Conservation (phyloP, 768 basidiomycete genomes). For the Tephrocybe sp. region DNA sequence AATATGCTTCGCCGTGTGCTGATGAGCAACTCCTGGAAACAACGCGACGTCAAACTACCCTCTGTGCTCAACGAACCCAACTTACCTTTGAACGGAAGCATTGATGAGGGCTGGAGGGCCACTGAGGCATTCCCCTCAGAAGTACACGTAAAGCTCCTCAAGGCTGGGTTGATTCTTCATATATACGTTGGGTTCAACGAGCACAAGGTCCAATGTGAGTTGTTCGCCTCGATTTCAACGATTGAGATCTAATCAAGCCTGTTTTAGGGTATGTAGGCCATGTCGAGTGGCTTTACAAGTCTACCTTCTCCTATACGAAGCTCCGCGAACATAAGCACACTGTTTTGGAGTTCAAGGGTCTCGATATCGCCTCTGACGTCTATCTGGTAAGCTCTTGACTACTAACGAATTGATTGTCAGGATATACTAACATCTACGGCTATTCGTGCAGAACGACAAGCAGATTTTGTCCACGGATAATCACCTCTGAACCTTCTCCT, state of each 20-base stretch:
- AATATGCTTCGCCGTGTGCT: constrained; percentile 4
- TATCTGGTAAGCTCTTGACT: constrained; percentile 50
- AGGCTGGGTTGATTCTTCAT: constrained; percentile 46
- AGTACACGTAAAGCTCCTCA: constrained; percentile 55
- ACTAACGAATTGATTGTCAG: too few relatives aligned
- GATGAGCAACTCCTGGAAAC: constrained; percentile 35
- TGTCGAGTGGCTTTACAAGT: constrained; percentile 64
- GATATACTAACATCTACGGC: not conserved
- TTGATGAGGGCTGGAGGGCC: constrained; percentile 33
- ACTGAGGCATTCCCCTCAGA: constrained; percentile 51
- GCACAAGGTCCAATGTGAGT: constrained; percentile 57
- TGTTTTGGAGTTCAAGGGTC: constrained; percentile 59
- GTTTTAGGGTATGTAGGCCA: constrained; percentile 61
- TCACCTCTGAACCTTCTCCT: constrained; percentile 56
- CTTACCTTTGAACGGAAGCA: constrained; percentile 13
- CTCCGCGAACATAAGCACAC: constrained; percentile 25
- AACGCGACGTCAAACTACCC: constrained; percentile 28
- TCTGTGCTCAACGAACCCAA: constrained; percentile 26
- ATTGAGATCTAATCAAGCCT: not conserved
- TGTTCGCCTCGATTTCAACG: not conserved
- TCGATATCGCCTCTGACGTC: constrained; percentile 69
- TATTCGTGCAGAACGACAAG: constrained; percentile 44
- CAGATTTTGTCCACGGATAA: constrained; percentile 53
- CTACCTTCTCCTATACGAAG: constrained; percentile 35
- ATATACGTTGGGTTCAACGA: constrained; percentile 60